These are phyloP conservation scores for Diaporthe humulicola DNA, from an alignment of 2,329 filamentous ascomycete species.

Conservation along the genomic window DNA sequence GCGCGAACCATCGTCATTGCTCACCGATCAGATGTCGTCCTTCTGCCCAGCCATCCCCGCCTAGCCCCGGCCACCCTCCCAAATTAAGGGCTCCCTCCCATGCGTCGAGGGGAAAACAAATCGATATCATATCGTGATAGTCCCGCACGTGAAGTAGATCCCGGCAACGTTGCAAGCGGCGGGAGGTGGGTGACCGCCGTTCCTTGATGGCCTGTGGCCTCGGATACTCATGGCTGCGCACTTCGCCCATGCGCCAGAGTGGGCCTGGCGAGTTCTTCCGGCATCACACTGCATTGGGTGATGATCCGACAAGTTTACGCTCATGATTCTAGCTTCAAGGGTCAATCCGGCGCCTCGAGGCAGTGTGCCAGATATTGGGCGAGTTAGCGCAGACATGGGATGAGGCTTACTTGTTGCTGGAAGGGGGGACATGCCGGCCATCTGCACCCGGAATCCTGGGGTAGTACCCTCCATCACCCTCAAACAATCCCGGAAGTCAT, in stretches of 20 bases:
- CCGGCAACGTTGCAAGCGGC: slow-evolving; percentile 8
- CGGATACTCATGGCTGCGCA: slow-evolving; percentile 5
- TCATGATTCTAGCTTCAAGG: not conserved
- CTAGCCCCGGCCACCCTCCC: slow-evolving; percentile 11
- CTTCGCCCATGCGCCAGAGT: slow-evolving; percentile 18
- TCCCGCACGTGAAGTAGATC: slow-evolving; percentile 17
- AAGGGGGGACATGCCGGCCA: slow-evolving; percentile 23
- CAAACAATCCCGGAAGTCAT: slow-evolving; percentile 28
- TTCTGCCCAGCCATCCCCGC: slow-evolving; percentile 6
- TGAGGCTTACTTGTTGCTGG: slow-evolving; percentile 17
- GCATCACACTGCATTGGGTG: slow-evolving; percentile 31
- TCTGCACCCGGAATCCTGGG: slow-evolving; percentile 31
- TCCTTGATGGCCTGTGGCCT: slow-evolving; percentile 24
- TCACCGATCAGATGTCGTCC: slow-evolving; percentile 16
- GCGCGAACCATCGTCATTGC: slow-evolving; percentile 10
- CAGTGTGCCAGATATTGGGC: slow-evolving; percentile 21
- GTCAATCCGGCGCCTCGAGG: slow-evolving; percentile 8
- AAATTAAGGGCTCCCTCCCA: slow-evolving; percentile 25
- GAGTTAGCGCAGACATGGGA: slow-evolving; percentile 15
- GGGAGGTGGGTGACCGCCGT: slow-evolving; percentile 25
- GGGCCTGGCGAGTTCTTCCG: slow-evolving; percentile 6
- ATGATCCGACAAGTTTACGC: not conserved
- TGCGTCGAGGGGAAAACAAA: not conserved
- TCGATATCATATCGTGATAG: not conserved
- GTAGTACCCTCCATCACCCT: slow-evolving; percentile 30